phyloP scores from a whole-genome alignment of 108 stramenopile species.

The Skeletonema grethae region DNA sequence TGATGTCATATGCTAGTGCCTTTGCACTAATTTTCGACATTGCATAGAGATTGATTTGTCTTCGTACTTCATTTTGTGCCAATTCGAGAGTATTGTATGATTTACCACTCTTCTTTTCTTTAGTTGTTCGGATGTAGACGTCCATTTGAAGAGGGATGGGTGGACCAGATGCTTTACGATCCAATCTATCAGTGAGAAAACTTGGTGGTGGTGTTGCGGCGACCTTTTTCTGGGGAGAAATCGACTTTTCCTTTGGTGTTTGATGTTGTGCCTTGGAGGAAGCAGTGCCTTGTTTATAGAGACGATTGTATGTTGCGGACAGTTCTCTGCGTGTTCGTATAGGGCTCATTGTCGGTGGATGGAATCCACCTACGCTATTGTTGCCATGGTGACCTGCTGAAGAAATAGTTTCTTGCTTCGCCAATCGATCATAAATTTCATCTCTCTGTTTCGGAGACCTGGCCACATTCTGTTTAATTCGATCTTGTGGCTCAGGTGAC shows the following conservation, averaged over 20 bases:
- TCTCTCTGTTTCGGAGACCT: constrained; percentile 11
- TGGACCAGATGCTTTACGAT: not conserved
- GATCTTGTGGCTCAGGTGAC: constrained; percentile 12
- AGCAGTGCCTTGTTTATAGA: constrained; percentile 19
- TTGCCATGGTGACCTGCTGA: constrained; percentile 24
- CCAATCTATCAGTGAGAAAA: not conserved
- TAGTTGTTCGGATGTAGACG: constrained; percentile 8
- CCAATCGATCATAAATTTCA: constrained; percentile 17
- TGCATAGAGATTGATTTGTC: constrained; percentile 7
- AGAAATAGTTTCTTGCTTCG: constrained; percentile 19
- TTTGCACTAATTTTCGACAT: constrained; percentile 1
- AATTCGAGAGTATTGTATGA: constrained; percentile 8
- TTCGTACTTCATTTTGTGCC: not conserved
- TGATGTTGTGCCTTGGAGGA: constrained; percentile 19
- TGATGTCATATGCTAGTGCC: constrained; percentile 10
- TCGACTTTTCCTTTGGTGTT: not conserved
- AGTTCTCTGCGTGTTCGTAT: not conserved
- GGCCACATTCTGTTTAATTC: constrained; percentile 2
- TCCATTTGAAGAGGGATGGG: constrained; percentile 6
- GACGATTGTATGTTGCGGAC: constrained; percentile 8
- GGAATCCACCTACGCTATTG: not conserved
- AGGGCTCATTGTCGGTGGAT: constrained; percentile 1
- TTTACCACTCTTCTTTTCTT: constrained; percentile 3
- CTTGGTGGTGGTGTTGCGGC: constrained; percentile 5
- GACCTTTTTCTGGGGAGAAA: constrained; percentile 1